Evolutionary conservation across 495 filamentous ascomycete genomes (phyloP), one percentile per base, ranked within the genome.

Genomic region (Baudoinia panamericana): DNA sequence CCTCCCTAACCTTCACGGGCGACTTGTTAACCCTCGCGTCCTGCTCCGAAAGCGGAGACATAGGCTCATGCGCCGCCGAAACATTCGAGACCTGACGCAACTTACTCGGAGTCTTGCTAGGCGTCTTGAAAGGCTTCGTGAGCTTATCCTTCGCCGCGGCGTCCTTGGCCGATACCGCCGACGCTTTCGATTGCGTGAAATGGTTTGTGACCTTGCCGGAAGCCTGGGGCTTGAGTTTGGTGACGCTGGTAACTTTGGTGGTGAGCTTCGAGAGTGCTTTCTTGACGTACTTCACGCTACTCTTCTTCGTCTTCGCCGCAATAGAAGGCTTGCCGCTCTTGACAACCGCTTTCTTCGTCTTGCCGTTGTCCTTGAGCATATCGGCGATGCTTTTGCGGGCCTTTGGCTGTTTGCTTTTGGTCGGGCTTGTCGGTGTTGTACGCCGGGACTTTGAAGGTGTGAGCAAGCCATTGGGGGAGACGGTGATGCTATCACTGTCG

Each of bases 71-170:
- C n/a, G 40, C 20, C n/a, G 39, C 18, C 21, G 31, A 35, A n/a
- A 36, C 46, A 23, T 49, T 49, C 37, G 46, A 42, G 19, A 30
- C 36, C 35, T 50, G 31, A 18, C 42, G 36, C 27, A 51, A 34
- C 37, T 54, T 54, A 30, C 41, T 46, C 26, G 39, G 39, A 6
- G 24, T 26, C 20, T 24, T 32, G 15, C n/a, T 5, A 22, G 25
- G 19, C 20, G 20, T 12, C 15, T 32, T 36, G n/a, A n/a, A n/a
- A n/a, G n/a, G n/a, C n/a, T n/a, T n/a, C n/a, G n/a, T n/a, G n/a
- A n/a, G n/a, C 13, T 36, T 26, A 26, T 38, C 35, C 30, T 46
- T 38, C 27, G 15, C 33, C 24, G 1, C 30, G 7, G n/a, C 30
- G 25, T 21, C 38, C 41, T 39, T 45, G 32, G 42, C 42, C 10